A percentile compares a stretch with the other conserved stretches of the same genome.
Conservation (phyloP, 805 yeast species). For the Nakazawaea ishiwadae region DNA sequence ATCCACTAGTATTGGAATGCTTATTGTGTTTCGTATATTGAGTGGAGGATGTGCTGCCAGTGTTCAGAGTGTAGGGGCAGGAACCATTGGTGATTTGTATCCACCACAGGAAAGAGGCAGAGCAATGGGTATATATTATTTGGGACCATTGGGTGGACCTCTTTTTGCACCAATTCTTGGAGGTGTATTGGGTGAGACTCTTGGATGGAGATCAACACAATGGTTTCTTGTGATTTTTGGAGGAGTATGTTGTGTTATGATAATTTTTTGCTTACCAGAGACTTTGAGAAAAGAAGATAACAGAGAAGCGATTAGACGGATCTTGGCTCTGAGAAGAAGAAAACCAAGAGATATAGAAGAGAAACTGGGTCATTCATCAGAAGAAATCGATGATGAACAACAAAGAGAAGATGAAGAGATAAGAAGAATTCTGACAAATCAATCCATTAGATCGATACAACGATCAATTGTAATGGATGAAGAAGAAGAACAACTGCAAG, state of each 20-base stretch:
- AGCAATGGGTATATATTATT: conserved; percentile 74
- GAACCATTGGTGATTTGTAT: conserved; percentile 74
- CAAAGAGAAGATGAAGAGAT: conserved; percentile 1
- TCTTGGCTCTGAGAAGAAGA: conserved; percentile 34
- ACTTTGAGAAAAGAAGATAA: conserved; percentile 66
- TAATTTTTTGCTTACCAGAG: conserved; percentile 68
- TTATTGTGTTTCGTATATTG: conserved; percentile 65
- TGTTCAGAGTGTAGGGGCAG: conserved; percentile 89
- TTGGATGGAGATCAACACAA: conserved; percentile 90
- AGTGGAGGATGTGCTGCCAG: conserved; percentile 81
- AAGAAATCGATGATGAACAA: conserved; percentile 21
- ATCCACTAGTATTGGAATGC: conserved; percentile 52
- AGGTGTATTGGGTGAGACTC: conserved; percentile 61
- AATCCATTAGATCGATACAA: conserved; percentile 4
- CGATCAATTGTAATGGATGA: conserved; percentile 6
- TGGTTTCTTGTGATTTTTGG: conserved; percentile 75
- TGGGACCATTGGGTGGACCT: conserved; percentile 83
- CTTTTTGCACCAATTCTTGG: conserved; percentile 76
- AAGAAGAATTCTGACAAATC: conserved; percentile 1
- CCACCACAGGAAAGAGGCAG: conserved; percentile 64
- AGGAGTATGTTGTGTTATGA: conserved; percentile 43
- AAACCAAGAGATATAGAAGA: conserved; percentile 16
- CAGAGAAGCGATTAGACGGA: conserved; percentile 44
- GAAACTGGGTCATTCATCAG: conserved; percentile 16
- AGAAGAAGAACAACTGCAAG: conserved; percentile 3